Evolutionary conservation across 306 rosid species (phyloP).

Genomic region (Vigna radiata): DNA sequence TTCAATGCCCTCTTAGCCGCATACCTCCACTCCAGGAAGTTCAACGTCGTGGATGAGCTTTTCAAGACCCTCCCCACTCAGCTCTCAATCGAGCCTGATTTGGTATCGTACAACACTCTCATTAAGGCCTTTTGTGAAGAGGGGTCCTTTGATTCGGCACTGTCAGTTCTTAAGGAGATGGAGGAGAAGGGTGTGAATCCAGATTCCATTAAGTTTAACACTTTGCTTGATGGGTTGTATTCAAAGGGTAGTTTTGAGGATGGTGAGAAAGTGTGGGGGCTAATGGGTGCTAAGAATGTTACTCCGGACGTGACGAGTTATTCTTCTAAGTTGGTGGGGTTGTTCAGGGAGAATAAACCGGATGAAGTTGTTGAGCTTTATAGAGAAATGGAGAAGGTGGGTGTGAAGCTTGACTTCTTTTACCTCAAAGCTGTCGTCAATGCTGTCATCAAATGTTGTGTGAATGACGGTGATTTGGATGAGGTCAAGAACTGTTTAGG

Average conservation of each 20-base stretch:
- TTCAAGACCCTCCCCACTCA: conserved; percentile 55
- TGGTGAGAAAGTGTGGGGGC: conserved; percentile 71
- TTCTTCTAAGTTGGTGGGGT: conserved; percentile 65
- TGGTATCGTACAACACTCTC: conserved; percentile 72
- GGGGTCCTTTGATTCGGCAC: conserved; percentile 61
- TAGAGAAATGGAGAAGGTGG: conserved; percentile 58
- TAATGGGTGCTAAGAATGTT: conserved; percentile 57
- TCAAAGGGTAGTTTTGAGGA: conserved; percentile 54
- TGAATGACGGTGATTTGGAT: conserved; percentile 59
- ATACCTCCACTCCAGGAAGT: conserved; percentile 58
- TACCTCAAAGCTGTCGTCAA: conserved; percentile 42
- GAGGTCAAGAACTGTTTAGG: conserved; percentile 70
- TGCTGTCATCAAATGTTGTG: conserved; percentile 66
- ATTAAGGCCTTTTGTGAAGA: conserved; percentile 60
- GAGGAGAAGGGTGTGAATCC: conserved; percentile 58
- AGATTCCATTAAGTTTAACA: conserved; percentile 68
- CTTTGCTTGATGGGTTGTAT: conserved; percentile 62
- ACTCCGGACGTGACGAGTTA: conserved; percentile 59
- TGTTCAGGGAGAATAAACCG: conserved; percentile 52
- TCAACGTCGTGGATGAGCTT: conserved; percentile 50
- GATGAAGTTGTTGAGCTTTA: conserved; percentile 56
- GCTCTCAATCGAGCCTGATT: conserved; percentile 64
- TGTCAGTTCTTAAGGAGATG: conserved; percentile 57
- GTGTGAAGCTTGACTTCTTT: conserved; percentile 60
- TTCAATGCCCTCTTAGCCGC: conserved; percentile 75